Evolutionary conservation across 2,329 filamentous ascomycete species (phyloP).

Genomic region (Penicillium sp.): DNA sequence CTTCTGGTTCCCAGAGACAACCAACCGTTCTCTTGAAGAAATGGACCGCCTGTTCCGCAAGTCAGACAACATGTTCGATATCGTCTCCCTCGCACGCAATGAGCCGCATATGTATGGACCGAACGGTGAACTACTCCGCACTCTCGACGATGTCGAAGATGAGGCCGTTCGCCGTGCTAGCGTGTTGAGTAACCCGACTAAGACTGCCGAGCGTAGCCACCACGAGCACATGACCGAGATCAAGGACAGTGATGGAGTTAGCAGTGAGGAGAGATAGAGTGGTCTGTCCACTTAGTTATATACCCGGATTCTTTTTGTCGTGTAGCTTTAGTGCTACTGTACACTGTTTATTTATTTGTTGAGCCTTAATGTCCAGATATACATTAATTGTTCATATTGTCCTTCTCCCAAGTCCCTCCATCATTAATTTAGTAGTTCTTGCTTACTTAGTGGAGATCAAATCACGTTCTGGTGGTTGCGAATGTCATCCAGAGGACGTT

Average conservation of each 20-base stretch:
- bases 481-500: no score
- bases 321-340: background rate
- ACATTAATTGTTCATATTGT: no score
- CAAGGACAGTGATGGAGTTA: slow-evolving; percentile 18
- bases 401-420: no score
- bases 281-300: background rate
- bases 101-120: slow-evolving; percentile 60
- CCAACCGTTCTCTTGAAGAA: slow-evolving; percentile 63
- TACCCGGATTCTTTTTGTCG: background rate
- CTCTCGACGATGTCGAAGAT: slow-evolving; percentile 49
- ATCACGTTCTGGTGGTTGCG: no score
- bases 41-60: slow-evolving; percentile 68
- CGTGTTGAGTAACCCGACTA: slow-evolving; percentile 21
- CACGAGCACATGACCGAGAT: slow-evolving; percentile 15
- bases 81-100: slow-evolving; percentile 52
- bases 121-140: slow-evolving; percentile 57
- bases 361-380: no score
- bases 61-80: slow-evolving; percentile 49
- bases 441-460: no score
- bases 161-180: slow-evolving; percentile 38
- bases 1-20: slow-evolving; percentile 64
- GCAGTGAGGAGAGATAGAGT: slow-evolving; percentile 8
- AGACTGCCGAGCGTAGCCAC: slow-evolving; percentile 5
- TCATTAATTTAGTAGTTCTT: no score
- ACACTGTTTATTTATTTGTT: background rate